phyloP scores from a whole-genome alignment of 164 flowering plant species.

The Echeveria elegans region DNA sequence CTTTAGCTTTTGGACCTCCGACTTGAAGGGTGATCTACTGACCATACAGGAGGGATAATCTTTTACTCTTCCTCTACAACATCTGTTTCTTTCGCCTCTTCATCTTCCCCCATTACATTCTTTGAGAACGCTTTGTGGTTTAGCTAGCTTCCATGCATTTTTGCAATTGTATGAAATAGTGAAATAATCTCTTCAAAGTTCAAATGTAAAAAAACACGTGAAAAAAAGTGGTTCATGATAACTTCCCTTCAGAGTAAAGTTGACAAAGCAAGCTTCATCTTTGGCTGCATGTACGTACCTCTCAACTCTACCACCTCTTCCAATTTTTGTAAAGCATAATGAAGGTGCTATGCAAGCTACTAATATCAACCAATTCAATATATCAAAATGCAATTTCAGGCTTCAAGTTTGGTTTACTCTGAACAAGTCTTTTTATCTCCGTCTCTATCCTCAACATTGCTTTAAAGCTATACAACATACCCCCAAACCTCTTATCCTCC shows the following conservation, averaged over 20 bases:
- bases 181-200: too few relatives aligned
- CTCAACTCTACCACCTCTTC: not conserved
- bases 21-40: conserved; percentile 29
- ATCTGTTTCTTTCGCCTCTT: conserved; percentile 38
- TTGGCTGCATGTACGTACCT: conserved; percentile 7
- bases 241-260: not conserved
- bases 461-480: conserved; percentile 2
- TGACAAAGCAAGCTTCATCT: not conserved
- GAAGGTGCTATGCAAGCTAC: too few relatives aligned
- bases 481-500: not conserved
- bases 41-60: conserved; percentile 59
- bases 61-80: conserved; percentile 32
- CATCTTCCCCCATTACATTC: conserved; percentile 38
- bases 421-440: not conserved
- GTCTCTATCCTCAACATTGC: not conserved
- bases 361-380: not conserved
- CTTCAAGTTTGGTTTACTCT: not conserved
- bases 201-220: too few relatives aligned
- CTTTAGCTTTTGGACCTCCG: conserved; percentile 24
- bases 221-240: not conserved
- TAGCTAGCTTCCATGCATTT: conserved; percentile 68
- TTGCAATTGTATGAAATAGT: conserved; percentile 83
- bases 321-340: not conserved
- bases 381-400: not conserved
- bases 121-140: conserved; percentile 76